Conservation (phyloP, 768 basidiomycete genomes). For the Boletus rubroflammeus region DNA sequence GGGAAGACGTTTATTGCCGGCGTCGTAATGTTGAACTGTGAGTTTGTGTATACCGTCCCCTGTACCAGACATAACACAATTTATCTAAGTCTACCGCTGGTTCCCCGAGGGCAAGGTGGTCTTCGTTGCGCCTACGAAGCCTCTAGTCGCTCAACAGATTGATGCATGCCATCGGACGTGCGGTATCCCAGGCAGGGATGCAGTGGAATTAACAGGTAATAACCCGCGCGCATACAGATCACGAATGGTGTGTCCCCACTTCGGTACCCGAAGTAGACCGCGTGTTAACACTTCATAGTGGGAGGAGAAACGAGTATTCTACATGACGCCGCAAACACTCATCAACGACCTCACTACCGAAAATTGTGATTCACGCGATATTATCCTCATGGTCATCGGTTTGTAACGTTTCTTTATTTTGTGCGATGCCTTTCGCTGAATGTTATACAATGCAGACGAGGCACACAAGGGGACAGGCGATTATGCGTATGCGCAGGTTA, state of each 20-base stretch:
- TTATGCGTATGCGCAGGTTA: constrained; percentile 86
- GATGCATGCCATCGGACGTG: constrained; percentile 90
- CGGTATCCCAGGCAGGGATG: constrained; percentile 86
- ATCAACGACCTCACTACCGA: constrained; percentile 77
- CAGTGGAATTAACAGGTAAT: constrained; percentile 83
- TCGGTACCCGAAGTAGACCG: background rate
- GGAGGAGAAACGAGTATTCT: constrained; percentile 82
- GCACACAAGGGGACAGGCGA: constrained; percentile 93
- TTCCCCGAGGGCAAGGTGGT: constrained; percentile 89
- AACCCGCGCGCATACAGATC: constrained; percentile 51
- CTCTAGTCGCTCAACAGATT: constrained; percentile 93
- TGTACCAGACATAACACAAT: constrained; percentile 1
- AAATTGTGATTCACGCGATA: constrained; percentile 72
- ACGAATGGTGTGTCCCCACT: constrained; percentile 49
- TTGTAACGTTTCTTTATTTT: constrained; percentile 15
- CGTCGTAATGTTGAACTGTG: constrained; percentile 93
- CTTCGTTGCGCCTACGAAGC: constrained; percentile 95
- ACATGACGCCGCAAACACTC: constrained; percentile 95
- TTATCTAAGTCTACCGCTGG: constrained; percentile 78
- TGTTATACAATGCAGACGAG: constrained; percentile 58
- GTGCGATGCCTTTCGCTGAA: constrained; percentile 1
- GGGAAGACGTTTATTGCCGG: constrained; percentile 99
- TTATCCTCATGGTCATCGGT: constrained; percentile 89
- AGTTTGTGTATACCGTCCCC: constrained; percentile 15
- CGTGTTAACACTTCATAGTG: constrained; percentile 45